Evolutionary conservation across 352 stramenopile species (phyloP), one percentile per base, ranked within the genome.

Genomic region (Phytophthora colocasiae): DNA sequence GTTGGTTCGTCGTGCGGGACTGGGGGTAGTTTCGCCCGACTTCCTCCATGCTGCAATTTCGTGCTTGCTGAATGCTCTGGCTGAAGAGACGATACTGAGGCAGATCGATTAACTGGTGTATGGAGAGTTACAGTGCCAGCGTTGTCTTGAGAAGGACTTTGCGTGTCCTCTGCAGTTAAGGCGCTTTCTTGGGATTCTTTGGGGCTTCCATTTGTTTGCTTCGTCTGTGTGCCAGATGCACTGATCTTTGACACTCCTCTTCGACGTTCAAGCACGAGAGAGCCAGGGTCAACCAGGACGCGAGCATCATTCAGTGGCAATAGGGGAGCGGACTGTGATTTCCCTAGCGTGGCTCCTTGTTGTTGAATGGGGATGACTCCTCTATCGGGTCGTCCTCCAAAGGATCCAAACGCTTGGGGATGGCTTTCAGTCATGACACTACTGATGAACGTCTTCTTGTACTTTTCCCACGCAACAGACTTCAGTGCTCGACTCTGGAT

Each of bases 381-480:
- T 17, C 11, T 19, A 45, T 62, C 60, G 22, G 40, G 48, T 5
- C 40, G 46, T n/a, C 40, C 36, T 9, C 60, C 48, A 32, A 32
- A 12, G 40, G 40, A 39, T 39, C 51, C 60, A 58, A 66, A 58
- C 22, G 46, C 36, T 31, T 58, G 60, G 5, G 58, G 48, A 2
- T 59, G 29, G 3, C 58, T 66, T 49, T 73, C 74, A 17, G 70
- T 55, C 45, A 87, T 58, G 24, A 92, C 55, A 22, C 85, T 71
- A 11, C 56, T 63, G 24, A 92, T 73, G 51, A 88, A 91, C 8
- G 69, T 54, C 55, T 87, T 83, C 17, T 88, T 87, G 56, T 95
- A 95, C 52, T 79, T 78, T 26, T 95, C 86, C 86, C 86, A 95
- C 2, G 78, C 82, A 12, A 91, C 76, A 10, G 78, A 93, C 58